These are phyloP conservation scores for Phallus indusiatus DNA, from an alignment of 768 basidiomycete genomes.

Conservation along the genomic window DNA sequence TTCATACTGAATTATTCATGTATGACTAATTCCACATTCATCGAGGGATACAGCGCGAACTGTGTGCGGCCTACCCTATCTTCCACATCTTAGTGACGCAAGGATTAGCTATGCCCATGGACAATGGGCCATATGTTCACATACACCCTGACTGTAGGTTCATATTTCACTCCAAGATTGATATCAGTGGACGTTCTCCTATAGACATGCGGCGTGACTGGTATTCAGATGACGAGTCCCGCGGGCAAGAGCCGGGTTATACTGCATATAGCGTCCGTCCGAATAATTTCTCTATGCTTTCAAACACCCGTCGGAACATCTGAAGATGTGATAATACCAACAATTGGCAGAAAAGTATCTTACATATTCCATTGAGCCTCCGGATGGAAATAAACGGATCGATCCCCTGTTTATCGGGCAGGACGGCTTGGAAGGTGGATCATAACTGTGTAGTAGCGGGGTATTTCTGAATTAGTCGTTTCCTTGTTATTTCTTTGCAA, in stretches of 20 bases:
- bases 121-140: slow-evolving; percentile 1
- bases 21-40: slow-evolving; percentile 7
- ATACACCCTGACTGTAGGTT: not conserved
- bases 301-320: not conserved
- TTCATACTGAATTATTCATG: slow-evolving; percentile 3
- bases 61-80: not conserved
- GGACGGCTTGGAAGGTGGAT: slow-evolving; percentile 2
- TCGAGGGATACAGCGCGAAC: slow-evolving; percentile 5
- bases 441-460: not conserved
- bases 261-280: not conserved
- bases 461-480: not conserved
- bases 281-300: not conserved
- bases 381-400: not conserved
- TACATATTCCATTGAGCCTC: not conserved
- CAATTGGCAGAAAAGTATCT: not conserved
- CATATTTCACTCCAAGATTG: not conserved
- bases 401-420: not conserved
- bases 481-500: too few relatives aligned
- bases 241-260: slow-evolving; percentile 1
- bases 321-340: not conserved
- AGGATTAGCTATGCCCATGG: slow-evolving; percentile 5
- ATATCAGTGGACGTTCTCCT: not conserved
- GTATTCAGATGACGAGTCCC: not conserved
- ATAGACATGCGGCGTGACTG: slow-evolving; percentile 2
- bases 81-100: not conserved